A percentile compares a stretch with the other conserved stretches of the same genome.
Evolutionary conservation across 257 asterid genomes (phyloP).

Genomic region (Solanum bulbocastanum): DNA sequence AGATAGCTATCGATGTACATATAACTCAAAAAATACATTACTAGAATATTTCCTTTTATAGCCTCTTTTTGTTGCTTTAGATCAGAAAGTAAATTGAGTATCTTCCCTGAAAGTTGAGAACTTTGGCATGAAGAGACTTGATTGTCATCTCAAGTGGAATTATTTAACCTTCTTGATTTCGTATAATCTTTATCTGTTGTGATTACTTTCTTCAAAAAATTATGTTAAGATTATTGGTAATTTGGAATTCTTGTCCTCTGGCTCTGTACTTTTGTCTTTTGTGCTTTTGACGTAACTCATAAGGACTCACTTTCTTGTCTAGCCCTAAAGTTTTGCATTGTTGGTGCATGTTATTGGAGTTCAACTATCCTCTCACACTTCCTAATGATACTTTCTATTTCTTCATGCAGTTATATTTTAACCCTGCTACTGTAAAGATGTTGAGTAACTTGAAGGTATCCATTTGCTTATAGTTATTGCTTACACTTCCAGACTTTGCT

Average conservation of each 20-base stretch:
- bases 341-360: background rate
- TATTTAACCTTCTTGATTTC: background rate
- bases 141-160: background rate
- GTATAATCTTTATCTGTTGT: background rate
- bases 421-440: constrained; percentile 99
- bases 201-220: background rate
- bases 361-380: background rate
- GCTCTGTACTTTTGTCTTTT: background rate
- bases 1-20: background rate
- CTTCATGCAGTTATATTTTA: constrained; percentile 75
- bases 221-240: background rate
- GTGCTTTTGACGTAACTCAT: background rate
- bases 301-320: background rate
- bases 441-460: constrained; percentile 96
- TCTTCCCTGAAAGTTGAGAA: background rate
- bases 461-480: background rate
- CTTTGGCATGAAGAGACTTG: background rate
- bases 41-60: background rate
- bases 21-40: background rate
- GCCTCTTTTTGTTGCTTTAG: background rate
- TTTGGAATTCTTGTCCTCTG: background rate
- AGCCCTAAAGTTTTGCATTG: background rate
- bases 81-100: background rate
- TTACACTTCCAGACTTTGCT: background rate
- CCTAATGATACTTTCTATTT: background rate